Base-by-base conservation (phyloP, 129 eudicot species). In the Tagetes patula region DNA sequence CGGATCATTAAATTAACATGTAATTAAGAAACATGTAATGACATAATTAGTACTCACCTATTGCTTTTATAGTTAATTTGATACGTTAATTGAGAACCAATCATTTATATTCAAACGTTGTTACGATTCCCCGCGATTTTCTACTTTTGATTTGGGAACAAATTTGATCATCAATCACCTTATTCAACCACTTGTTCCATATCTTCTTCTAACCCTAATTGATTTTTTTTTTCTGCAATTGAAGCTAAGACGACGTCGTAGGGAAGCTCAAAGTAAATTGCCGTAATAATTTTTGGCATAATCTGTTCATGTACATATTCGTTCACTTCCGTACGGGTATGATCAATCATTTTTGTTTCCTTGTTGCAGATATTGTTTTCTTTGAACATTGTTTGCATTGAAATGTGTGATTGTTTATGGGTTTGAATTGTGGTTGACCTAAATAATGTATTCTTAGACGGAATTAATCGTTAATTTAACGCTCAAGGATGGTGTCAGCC, bases 61-160 rank as follows among this genome's bases (percentile, higher is more conserved):
- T n/a, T n/a, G n/a, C n/a, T n/a, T n/a, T n/a, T n/a, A n/a, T n/a
- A n/a, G n/a, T n/a, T n/a, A n/a, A n/a, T 20, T 54, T 71, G 30
- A 71, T 40, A 49, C 11, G 66, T 71, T 55, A 8, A 71, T 54
- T 8, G 34, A 2, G 4, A 45, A 52, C 41, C 62, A 30, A 0
- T 40, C 65, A 74, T 14, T 64, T 20, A 64, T 27, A 74, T 74
- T 74, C 42, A 12, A 74, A 74, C 70, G 60, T 46, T 61, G 61
- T 73, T 34, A 50, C 20, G 71, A 65, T 53, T 55, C 71, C 73
- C 72, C 79, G 72, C 72, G 79, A 65, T 50, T 65, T 52, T 65
- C 71, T 65, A 27, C 10, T 50, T 47, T 1, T 42, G 7, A 5
- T 42, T 42, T 2, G 1, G 2, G 8, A 1, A 49, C 70, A 75